Conservation (phyloP, 352 stramenopile species). For the Pythium scleroteichum region DNA sequence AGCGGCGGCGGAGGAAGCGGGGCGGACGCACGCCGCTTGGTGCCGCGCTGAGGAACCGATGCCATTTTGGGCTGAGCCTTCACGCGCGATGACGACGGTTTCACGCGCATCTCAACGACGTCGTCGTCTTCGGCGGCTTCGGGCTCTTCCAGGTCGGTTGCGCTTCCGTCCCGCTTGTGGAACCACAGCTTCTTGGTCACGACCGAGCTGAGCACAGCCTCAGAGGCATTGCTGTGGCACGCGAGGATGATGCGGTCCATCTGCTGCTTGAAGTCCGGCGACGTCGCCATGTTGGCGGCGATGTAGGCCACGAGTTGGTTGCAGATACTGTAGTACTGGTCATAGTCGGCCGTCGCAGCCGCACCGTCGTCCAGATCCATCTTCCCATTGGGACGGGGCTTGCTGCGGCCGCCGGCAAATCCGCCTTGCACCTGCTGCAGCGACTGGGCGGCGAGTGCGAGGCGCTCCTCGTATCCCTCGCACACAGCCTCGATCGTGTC, state of each 20-base stretch:
- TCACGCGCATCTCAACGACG: neutral
- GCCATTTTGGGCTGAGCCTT: neutral
- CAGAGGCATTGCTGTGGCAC: slow-evolving; percentile 55
- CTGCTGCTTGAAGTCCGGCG: slow-evolving; percentile 49
- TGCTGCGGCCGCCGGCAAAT: neutral
- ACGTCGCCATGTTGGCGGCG: slow-evolving; percentile 59
- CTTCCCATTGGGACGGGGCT: neutral
- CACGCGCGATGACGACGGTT: slow-evolving; percentile 1
- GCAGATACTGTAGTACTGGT: slow-evolving; percentile 61
- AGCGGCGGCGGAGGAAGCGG: slow-evolving; percentile 10
- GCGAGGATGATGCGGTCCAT: slow-evolving; percentile 77
- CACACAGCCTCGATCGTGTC: slow-evolving; percentile 57
- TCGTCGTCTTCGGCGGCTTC: slow-evolving; percentile 23
- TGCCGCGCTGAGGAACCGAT: neutral
- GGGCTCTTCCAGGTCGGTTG: slow-evolving; percentile 16
- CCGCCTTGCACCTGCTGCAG: slow-evolving; percentile 11
- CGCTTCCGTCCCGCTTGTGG: slow-evolving; percentile 23
- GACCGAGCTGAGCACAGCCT: slow-evolving; percentile 50
- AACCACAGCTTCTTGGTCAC: slow-evolving; percentile 74
- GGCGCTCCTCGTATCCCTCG: slow-evolving; percentile 38
- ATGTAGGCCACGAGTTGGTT: slow-evolving; percentile 66
- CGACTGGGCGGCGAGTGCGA: slow-evolving; percentile 19
- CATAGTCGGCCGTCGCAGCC: slow-evolving; percentile 40
- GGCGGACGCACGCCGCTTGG: slow-evolving; percentile 13
- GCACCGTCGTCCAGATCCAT: neutral